phyloP scores from a whole-genome alignment of 148 eudicot species.

The Amaranthus cruentus region DNA sequence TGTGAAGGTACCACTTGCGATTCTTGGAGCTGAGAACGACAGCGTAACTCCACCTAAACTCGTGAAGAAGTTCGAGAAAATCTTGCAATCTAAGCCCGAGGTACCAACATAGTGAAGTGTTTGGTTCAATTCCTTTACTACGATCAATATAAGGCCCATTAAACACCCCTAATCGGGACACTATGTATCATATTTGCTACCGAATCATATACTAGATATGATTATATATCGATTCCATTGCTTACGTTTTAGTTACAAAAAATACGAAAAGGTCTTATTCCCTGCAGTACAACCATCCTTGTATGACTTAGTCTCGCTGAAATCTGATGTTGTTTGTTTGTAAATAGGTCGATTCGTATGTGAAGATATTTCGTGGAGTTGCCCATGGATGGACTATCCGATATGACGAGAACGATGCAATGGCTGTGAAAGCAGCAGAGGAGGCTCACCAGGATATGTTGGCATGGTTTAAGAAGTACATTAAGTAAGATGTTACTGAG shows the following conservation, averaged over 20 bases:
- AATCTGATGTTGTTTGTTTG: no score
- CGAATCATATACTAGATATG: no score
- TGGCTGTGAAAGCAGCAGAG: conserved; percentile 39
- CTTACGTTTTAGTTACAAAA: no score
- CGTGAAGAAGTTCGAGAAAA: conserved; percentile 56
- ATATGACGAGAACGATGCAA: conserved; percentile 45
- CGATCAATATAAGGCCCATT: no score
- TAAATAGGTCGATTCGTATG: conserved; percentile 14
- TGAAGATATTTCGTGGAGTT: conserved; percentile 60
- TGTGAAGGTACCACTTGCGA: conserved; percentile 55
- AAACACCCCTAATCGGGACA: no score
- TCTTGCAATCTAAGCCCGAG: conserved; percentile 53
- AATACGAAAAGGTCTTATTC: no score
- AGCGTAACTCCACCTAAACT: conserved; percentile 54
- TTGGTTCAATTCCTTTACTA: no score
- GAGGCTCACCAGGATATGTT: conserved; percentile 53
- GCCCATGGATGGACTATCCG: conserved; percentile 60
- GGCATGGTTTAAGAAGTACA: conserved; percentile 46
- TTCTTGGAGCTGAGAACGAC: conserved; percentile 71
- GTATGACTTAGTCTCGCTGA: no score
- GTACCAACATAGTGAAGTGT: conserved; percentile 20
- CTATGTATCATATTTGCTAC: no score
- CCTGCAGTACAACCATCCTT: no score
- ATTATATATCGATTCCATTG: no score
- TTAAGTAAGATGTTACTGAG: conserved; percentile 19